Conservation (phyloP, 139 green algal genomes). For the Chlorella sp. region DNA sequence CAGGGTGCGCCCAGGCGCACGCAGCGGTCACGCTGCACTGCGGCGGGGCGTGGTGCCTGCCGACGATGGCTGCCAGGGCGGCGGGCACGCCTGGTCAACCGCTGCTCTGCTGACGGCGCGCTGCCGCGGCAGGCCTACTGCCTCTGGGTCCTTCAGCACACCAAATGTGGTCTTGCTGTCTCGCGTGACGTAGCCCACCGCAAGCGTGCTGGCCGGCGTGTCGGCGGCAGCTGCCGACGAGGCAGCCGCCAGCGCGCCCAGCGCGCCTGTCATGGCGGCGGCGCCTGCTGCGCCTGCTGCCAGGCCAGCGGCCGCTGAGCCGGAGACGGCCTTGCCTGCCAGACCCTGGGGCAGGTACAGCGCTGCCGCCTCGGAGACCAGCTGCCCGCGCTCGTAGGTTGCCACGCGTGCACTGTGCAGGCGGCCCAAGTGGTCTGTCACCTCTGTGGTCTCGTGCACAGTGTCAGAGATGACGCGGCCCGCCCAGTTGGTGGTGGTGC, state of each 20-base stretch:
- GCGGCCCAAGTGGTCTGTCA: background rate
- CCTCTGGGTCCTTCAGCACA: background rate
- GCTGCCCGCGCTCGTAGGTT: background rate
- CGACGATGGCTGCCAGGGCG: background rate
- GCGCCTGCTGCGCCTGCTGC: background rate
- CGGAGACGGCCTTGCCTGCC: background rate
- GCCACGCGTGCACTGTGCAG: conserved; percentile 2
- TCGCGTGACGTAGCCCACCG: background rate
- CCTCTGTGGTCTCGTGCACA: background rate
- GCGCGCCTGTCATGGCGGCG: background rate
- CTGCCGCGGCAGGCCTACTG: background rate
- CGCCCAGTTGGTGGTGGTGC: too few species aligned
- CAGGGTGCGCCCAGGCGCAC: too few species aligned
- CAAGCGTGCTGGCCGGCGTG: background rate
- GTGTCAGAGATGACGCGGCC: too few species aligned
- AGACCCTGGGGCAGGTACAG: conserved; percentile 12
- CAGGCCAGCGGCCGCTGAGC: background rate
- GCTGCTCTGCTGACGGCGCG: background rate
- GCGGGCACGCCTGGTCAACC: background rate
- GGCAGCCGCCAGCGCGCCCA: background rate
- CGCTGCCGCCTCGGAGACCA: background rate
- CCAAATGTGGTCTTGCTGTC: background rate
- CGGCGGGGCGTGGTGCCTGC: background rate
- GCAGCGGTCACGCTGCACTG: background rate
- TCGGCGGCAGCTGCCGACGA: background rate